Conservation (phyloP, 306 rosid species). For the Pterocarpus macrocarpus region DNA sequence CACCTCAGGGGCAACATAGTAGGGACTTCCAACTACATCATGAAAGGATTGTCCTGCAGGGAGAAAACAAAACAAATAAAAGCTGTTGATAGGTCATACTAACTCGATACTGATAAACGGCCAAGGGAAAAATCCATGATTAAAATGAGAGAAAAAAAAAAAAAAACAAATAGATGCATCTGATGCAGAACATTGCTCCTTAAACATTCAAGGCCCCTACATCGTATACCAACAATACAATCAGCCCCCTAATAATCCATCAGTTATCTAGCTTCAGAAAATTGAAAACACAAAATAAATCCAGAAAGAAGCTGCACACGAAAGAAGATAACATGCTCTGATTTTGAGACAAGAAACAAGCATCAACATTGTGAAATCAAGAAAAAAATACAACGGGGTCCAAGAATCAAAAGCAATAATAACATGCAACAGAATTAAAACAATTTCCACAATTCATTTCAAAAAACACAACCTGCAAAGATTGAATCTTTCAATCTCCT, state of each 20-base stretch:
- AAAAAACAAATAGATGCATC: background rate
- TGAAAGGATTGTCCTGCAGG: slow-evolving; percentile 72
- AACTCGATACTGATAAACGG: background rate
- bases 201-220: background rate
- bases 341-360: slow-evolving; percentile 16
- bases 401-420: background rate
- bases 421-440: slow-evolving; percentile 14
- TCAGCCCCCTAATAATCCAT: background rate
- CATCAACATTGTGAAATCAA: slow-evolving; percentile 23
- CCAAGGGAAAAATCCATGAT: background rate
- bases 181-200: slow-evolving; percentile 22
- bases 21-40: slow-evolving; percentile 91
- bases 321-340: background rate
- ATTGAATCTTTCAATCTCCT: slow-evolving; percentile 2
- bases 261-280: background rate
- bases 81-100: slow-evolving; percentile 1
- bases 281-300: background rate
- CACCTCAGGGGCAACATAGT: slow-evolving; percentile 92
- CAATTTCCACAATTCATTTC: slow-evolving; percentile 23
- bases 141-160: background rate
- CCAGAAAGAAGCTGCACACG: slow-evolving; percentile 20
- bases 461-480: slow-evolving; percentile 13
- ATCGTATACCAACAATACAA: slow-evolving; percentile 30
- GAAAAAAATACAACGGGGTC: background rate
- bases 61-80: slow-evolving; percentile 37